A percentile compares a stretch with the other conserved stretches of the same genome.
These are phyloP conservation scores for Phylloporus scabripes DNA, from an alignment of 768 basidiomycete species.

Conservation along the genomic window DNA sequence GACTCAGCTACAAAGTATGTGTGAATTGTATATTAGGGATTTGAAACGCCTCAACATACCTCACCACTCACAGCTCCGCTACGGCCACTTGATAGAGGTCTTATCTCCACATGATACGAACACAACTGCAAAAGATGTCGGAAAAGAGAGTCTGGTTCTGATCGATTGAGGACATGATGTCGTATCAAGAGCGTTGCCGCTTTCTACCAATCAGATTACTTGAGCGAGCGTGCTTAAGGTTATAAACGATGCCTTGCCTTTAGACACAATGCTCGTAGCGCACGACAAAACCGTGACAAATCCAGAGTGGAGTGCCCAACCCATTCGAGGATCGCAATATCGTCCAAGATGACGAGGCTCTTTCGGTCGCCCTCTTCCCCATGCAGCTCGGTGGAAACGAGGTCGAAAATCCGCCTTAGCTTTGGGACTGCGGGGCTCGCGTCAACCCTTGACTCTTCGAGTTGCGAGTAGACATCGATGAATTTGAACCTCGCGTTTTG, in stretches of 20 bases:
- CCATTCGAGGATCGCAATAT: constrained; percentile 65
- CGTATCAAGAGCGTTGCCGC: constrained; percentile 55
- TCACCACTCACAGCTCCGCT: constrained; percentile 78
- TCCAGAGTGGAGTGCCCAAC: constrained; percentile 52
- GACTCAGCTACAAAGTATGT: constrained; percentile 43
- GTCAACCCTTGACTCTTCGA: constrained; percentile 25
- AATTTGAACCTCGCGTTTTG: constrained; percentile 43
- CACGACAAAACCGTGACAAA: constrained; percentile 54
- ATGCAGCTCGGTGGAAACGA: constrained; percentile 28
- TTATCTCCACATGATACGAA: constrained; percentile 66
- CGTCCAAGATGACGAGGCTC: constrained; percentile 62
- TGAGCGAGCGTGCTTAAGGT: not conserved
- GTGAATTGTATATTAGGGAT: not conserved
- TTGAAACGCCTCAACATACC: constrained; percentile 33
- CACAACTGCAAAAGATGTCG: constrained; percentile 55
- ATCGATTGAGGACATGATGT: constrained; percentile 52
- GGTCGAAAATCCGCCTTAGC: constrained; percentile 35
- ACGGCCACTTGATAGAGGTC: constrained; percentile 64
- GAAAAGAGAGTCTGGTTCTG: constrained; percentile 57
- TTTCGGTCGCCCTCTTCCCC: constrained; percentile 9
- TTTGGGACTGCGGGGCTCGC: too few relatives aligned
- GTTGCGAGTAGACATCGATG: constrained; percentile 45
- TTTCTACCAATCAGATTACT: constrained; percentile 31
- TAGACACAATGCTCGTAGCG: constrained; percentile 49
- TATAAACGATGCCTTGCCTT: constrained; percentile 37